Evolutionary conservation across 192 early-diverging fungal genomes (phyloP), one percentile per base, ranked within the genome.

Genomic region (Ambispora gerdemannii): DNA sequence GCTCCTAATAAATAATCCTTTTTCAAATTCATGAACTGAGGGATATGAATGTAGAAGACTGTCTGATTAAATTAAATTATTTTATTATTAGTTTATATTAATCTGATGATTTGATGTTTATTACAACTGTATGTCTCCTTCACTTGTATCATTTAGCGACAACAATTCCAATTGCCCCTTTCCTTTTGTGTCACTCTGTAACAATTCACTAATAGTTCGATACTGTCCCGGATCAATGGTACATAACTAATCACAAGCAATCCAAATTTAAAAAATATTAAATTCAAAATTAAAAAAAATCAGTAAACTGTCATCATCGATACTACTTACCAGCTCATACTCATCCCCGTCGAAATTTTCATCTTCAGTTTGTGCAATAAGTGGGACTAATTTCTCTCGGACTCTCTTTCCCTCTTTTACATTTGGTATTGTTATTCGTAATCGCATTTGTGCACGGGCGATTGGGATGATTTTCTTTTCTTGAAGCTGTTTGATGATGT

Each of bases 161-260:
- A 97, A 82, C 55, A 99, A 84, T 72, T 95, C 97, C 20, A 99
- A 77, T 67, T 91, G 86, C 34, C 93, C 95, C 31, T 89, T 84
- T 50, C 96, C 96, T 69, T 90, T 94, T 31, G 90, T 90, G 69
- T 96, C 94, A 13, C 77, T 75, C 63, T 90, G 84, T n/a, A 99
- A 66, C 33, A 96, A 64, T 22, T 97, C 96, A n/a, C 81, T 87
- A 25, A 99, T 83, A 0, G 75, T 74, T 56, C 94, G 83, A 77
- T 91, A 98, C 69, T 94, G 88, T 51, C 97, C 96, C 1, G 97
- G 97, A 81, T 97, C 95, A 67, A 98, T 90, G 52, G 91, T 68
- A 31, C 87, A 84, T 43, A 89, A 83, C 91, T 93, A 72, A 36
- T 72, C 52, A 27, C 19, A 58, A 74, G 49, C 10, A 27, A 63